These are phyloP conservation scores for Fusarium sp. DNA, from an alignment of 2,329 filamentous ascomycete genomes.

Conservation along the genomic window DNA sequence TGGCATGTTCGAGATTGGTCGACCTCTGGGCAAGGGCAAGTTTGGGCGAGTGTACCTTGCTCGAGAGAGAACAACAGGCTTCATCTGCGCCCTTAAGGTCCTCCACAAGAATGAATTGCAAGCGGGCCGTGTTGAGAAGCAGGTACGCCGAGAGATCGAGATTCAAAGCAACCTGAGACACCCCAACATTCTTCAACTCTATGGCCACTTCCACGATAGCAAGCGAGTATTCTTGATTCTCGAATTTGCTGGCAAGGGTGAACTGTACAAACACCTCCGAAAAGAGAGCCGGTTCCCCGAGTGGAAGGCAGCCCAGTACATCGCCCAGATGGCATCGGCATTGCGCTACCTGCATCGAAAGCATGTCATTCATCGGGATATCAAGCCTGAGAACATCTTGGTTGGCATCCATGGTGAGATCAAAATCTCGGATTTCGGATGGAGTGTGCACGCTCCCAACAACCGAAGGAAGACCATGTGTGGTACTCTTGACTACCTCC, in stretches of 20 bases:
- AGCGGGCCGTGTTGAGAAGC: constrained; percentile 80
- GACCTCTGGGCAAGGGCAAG: constrained; percentile 86
- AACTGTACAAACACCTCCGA: constrained; percentile 86
- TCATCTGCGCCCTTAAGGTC: constrained; percentile 87
- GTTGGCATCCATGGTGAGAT: constrained; percentile 97
- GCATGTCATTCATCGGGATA: constrained; percentile 96
- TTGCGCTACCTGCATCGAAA: constrained; percentile 93
- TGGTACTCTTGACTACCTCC: constrained; percentile 95
- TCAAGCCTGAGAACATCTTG: constrained; percentile 97
- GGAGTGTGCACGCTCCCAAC: constrained; percentile 97
- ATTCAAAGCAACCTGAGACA: constrained; percentile 88
- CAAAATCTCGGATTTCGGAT: constrained; percentile 98
- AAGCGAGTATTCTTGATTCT: constrained; percentile 88
- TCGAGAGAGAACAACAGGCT: constrained; percentile 78
- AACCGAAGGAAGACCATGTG: constrained; percentile 95
- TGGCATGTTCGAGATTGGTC: constrained; percentile 93
- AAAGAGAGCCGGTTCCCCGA: constrained; percentile 83
- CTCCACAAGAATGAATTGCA: constrained; percentile 84
- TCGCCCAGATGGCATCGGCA: constrained; percentile 87
- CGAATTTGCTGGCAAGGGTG: constrained; percentile 85
- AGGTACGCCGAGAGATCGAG: constrained; percentile 86
- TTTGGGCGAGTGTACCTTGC: constrained; percentile 88
- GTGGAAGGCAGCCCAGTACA: constrained; percentile 85
- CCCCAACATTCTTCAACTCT: constrained; percentile 83
- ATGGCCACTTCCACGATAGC: constrained; percentile 88